Conservation (phyloP, 495 filamentous ascomycete species). For the Amphirosellinia nigrospora region DNA sequence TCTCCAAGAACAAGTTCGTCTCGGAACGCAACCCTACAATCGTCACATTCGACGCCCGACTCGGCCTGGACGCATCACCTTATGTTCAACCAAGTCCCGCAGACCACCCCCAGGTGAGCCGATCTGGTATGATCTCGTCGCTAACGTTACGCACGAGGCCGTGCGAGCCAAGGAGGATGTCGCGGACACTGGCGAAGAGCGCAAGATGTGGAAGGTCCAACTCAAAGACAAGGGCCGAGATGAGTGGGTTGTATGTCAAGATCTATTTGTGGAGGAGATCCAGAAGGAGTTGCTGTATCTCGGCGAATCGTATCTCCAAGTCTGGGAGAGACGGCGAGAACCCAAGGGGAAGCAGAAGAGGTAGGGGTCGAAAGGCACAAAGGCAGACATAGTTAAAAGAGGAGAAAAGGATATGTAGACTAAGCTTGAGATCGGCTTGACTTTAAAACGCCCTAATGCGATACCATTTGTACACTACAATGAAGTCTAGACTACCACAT, state of each 20-base stretch:
- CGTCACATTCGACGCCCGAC: constrained; percentile 84
- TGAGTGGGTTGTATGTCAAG: constrained; percentile 93
- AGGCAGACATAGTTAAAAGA: not conserved
- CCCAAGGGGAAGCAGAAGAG: constrained; percentile 37
- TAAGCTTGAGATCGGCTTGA: not conserved
- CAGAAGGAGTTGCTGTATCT: constrained; percentile 87
- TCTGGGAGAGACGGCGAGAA: constrained; percentile 83
- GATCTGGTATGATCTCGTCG: constrained; percentile 94
- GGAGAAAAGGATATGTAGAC: too few species aligned
- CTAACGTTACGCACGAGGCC: constrained; percentile 93
- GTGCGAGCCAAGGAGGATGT: constrained; percentile 66
- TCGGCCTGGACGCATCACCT: constrained; percentile 80
- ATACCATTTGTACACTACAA: constrained; percentile 19
- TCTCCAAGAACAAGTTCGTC: constrained; percentile 95
- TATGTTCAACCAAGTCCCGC: constrained; percentile 68
- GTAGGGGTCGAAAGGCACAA: constrained; percentile 15
- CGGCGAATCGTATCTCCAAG: constrained; percentile 91
- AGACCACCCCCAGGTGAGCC: constrained; percentile 74
- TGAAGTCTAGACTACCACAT: not conserved
- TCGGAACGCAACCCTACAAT: constrained; percentile 96
- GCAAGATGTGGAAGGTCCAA: constrained; percentile 81
- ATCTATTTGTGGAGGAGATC: constrained; percentile 87
- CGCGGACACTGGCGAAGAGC: constrained; percentile 29
- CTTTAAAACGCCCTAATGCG: constrained; percentile 13
- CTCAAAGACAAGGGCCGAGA: constrained; percentile 65